A percentile compares a stretch with the other conserved stretches of the same genome.
Evolutionary conservation across 1,284 basidiomycete species (phyloP).

Genomic region (Cryptococcus amylolentus): DNA sequence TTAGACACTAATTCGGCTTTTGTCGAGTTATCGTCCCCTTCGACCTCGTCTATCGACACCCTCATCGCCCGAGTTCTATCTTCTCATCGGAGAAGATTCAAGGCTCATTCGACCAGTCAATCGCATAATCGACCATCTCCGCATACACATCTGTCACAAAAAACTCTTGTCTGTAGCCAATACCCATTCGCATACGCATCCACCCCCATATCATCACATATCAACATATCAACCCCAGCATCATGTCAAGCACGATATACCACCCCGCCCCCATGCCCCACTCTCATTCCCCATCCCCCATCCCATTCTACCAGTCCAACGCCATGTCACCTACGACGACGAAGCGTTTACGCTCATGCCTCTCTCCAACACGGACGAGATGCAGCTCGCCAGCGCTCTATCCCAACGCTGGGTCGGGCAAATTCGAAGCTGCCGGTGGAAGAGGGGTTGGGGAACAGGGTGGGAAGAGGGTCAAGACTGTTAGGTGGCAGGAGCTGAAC

Average conservation of each 20-base stretch:
- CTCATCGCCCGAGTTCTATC: background rate
- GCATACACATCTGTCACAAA: background rate
- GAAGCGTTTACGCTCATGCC: constrained; percentile 41
- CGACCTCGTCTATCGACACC: background rate
- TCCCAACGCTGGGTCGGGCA: constrained; percentile 11
- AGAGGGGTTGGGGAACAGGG: constrained; percentile 6
- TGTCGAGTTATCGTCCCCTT: background rate
- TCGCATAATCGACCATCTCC: background rate
- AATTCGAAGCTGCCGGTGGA: constrained; percentile 21
- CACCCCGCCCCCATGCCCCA: background rate
- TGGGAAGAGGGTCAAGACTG: constrained; percentile 32
- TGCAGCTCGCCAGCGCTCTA: constrained; percentile 12
- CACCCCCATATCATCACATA: background rate
- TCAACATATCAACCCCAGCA: background rate
- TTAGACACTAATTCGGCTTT: constrained; percentile 6
- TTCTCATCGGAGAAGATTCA: background rate
- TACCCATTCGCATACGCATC: background rate
- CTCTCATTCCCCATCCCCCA: constrained; percentile 2
- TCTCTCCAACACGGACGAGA: constrained; percentile 32
- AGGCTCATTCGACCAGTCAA: background rate
- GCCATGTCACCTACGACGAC: constrained; percentile 6
- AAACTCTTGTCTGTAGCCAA: background rate
- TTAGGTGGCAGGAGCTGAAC: constrained; percentile 40
- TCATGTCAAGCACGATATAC: background rate
- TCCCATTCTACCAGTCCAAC: background rate